Conservation (phyloP, 192 early-diverging fungal genomes). For the Dispira simplex region DNA sequence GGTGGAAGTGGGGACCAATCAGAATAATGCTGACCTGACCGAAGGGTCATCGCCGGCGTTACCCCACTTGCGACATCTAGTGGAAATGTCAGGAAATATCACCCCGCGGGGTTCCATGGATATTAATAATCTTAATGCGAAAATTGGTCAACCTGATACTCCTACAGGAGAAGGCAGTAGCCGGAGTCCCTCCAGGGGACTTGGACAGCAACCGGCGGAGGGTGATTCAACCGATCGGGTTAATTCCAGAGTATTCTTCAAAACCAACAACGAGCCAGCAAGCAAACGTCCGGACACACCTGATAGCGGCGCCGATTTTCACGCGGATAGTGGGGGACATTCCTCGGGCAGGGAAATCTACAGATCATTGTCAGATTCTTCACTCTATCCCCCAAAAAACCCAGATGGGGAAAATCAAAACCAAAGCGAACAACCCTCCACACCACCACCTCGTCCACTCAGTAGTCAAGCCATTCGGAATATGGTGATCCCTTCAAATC, state of each 20-base stretch:
- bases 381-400: not conserved
- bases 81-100: not conserved
- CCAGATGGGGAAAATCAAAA: not conserved
- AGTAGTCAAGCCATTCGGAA: not conserved
- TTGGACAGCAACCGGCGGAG: not conserved
- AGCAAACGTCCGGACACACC: not conserved
- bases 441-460: not conserved
- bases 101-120: constrained; percentile 11
- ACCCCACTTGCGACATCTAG: too few relatives aligned
- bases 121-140: not conserved
- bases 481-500: constrained; percentile 3
- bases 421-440: not conserved
- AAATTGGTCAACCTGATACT: too few relatives aligned
- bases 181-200: not conserved
- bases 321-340: not conserved
- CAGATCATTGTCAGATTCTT: not conserved
- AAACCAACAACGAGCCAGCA: not conserved
- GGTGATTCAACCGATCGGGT: not conserved
- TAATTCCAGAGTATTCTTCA: not conserved
- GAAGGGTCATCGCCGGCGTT: not conserved
- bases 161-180: too few relatives aligned
- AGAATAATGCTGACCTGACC: not conserved
- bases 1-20: not conserved
- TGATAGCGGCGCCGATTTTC: not conserved
- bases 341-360: not conserved